Evolutionary conservation across 768 basidiomycete genomes (phyloP), one percentile per base, ranked within the genome.

Genomic region (Royoungia palumana): DNA sequence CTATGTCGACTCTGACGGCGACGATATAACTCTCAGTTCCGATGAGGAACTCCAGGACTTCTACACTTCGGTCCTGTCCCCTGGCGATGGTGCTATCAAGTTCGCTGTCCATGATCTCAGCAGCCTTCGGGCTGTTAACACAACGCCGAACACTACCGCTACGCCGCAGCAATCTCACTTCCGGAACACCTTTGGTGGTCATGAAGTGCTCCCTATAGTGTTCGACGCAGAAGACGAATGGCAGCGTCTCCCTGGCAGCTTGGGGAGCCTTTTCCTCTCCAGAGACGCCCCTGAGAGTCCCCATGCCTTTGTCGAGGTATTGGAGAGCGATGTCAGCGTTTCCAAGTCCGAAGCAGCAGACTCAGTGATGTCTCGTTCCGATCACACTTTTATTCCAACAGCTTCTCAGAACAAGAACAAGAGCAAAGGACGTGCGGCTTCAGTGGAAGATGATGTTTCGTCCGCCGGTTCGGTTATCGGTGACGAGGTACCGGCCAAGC

Each of bases 11-110:
- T 62, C 64, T 27, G 88, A 91, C 59, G 76, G 79, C 34, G 89
- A 91, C 60, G 80, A 84, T 51, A 80, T 92, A 53, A 90, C 88
- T 11, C 72, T 90, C 48, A 87, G 80, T 66, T 80, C 88, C 4
- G 75, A 88, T 46, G 82, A 83, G 28, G 89, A 92, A 64, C 77
- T 91, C n/a, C 75, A 77, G 46, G 87, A 90, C 50, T 87, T 77
- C 62, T 89, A 85, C 61, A 58, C 62, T 24, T 68, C 70, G 7
- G 58, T 69, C 49, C 48, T 59, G 37, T 62, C 62, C 13, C 20
- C 34, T 21, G 25, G n/a, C 10, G 32, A 30, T 2, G 39, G 70
- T 19, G 50, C 68, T 21, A 70, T 84, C 67, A 86, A 80, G 66
- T 79, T 92, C 56, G 68, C 66, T 17, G 81, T 91, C 19, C 73